Base-by-base conservation (phyloP, 2,329 filamentous ascomycete species). In the Penicillium sclerotigenum region DNA sequence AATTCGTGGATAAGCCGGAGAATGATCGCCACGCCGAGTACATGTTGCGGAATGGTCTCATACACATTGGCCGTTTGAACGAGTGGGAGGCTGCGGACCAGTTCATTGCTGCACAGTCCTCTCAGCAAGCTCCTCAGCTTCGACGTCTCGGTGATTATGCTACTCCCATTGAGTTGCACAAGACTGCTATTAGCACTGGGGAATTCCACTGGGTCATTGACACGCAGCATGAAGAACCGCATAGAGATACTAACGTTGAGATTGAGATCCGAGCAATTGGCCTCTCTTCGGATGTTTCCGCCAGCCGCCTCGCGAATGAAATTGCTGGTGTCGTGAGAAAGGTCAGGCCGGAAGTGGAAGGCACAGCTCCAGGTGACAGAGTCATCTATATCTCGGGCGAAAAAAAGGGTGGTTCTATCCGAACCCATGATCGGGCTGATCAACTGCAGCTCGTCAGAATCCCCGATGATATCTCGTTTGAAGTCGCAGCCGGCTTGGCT, bases 1-100 rank as follows among this genome's bases (percentile, higher is more conserved):
- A 65, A 54, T 65, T 65, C 7, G 24, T 51, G 26, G 40, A 38
- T 6, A 26, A 47, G 1, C 31, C 42, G 2, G 14, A 26, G 5
- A 24, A 31, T 13, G 61, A 64, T 38, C 49, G 60, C 3, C 58
- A 65, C 42, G 60, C 58, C 1, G 63, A 65, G 31, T 65, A 65
- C 33, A 46, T 56, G 13, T 22, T 65, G 36, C 53, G 41, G 6
- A 33, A 61, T 18, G 40, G 48, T 7, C 34, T 55, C 1, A 49
- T 63, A 5, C 48, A 64, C 26, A 52, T 64, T 29, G 61, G 58
- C n/a, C 60, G 60, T 26, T 47, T 65, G 36, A 41, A 47, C n/a
- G 37, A 59, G 11, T 63, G 54, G 45, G 33, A 54, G 5, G 20
- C 26, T 7, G 56, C 60, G 2, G 57, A 64, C 18, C 34, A 58